Evolutionary conservation across 192 early-diverging fungal genomes (phyloP).

Genomic region (Borealophlyctis nickersoniae): DNA sequence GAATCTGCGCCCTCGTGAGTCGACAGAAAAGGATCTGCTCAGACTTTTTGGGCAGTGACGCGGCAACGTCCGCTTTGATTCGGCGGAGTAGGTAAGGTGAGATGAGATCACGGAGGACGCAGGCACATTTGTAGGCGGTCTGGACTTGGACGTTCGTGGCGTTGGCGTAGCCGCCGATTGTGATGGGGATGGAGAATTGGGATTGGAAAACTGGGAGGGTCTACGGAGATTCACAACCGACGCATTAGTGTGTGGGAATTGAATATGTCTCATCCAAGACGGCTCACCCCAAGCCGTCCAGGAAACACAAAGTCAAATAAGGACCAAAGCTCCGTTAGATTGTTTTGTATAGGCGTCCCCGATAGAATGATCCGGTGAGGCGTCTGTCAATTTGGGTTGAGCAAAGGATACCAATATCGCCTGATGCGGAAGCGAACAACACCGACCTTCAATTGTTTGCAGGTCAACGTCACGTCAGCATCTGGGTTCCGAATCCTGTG

Average conservation of each 20-base stretch:
- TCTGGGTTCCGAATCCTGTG: slow-evolving; percentile 97
- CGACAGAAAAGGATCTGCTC: slow-evolving; percentile 93
- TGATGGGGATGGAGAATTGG: slow-evolving; percentile 91
- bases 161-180: slow-evolving; percentile 87
- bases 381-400: slow-evolving; percentile 24
- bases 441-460: slow-evolving; percentile 44
- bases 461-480: slow-evolving; percentile 67
- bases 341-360: slow-evolving; percentile 64
- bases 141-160: slow-evolving; percentile 88
- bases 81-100: slow-evolving; percentile 89
- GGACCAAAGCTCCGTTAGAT: slow-evolving; percentile 53
- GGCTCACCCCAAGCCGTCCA: slow-evolving; percentile 46
- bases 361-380: slow-evolving; percentile 54
- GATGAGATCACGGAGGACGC: slow-evolving; percentile 85
- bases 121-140: slow-evolving; percentile 90
- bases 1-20: slow-evolving; percentile 69
- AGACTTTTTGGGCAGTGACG: slow-evolving; percentile 82
- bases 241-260: slow-evolving; percentile 4
- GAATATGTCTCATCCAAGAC: neutral
- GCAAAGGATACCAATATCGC: neutral
- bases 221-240: slow-evolving; percentile 25
- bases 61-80: slow-evolving; percentile 89
- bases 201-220: slow-evolving; percentile 81
- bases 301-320: slow-evolving; percentile 60
- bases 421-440: slow-evolving; percentile 12